These are phyloP conservation scores for Nannizzia gypsea DNA, from an alignment of 2,329 filamentous ascomycete genomes.

Conservation along the genomic window DNA sequence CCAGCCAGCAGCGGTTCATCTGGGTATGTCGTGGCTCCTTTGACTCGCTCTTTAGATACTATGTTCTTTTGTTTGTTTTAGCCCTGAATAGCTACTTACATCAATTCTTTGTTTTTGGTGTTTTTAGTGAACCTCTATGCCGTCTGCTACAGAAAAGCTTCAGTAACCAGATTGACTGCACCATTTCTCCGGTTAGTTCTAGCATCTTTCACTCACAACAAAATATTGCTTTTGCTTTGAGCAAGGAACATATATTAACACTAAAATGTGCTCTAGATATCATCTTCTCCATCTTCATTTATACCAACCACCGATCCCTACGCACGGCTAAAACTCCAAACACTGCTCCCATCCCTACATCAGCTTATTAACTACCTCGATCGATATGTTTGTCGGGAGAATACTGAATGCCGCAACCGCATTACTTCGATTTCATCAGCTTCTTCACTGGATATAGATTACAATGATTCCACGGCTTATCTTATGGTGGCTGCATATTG, in stretches of 20 bases:
- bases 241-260: neutral
- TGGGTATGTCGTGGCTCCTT: neutral
- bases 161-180: constrained; percentile 45
- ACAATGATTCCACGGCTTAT: constrained; percentile 54
- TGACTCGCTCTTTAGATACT: too few species aligned
- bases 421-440: constrained; percentile 42
- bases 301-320: neutral
- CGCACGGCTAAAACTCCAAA: neutral
- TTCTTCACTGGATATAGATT: constrained; percentile 63
- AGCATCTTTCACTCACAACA: neutral
- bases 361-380: constrained; percentile 45
- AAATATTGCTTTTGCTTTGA: too few species aligned
- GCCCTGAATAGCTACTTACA: neutral
- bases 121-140: constrained; percentile 37
- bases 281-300: neutral
- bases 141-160: constrained; percentile 47
- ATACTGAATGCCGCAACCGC: constrained; percentile 41
- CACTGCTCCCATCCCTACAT: constrained; percentile 42
- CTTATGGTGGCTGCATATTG: constrained; percentile 56
- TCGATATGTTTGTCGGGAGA: constrained; percentile 41
- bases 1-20: constrained; percentile 31
- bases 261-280: neutral
- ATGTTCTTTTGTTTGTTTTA: neutral
- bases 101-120: constrained; percentile 16
- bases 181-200: constrained; percentile 48